Evolutionary conservation across 2,329 filamentous ascomycete genomes (phyloP), one percentile per base, ranked within the genome.

Genomic region (Pseudocercospora fuligena): DNA sequence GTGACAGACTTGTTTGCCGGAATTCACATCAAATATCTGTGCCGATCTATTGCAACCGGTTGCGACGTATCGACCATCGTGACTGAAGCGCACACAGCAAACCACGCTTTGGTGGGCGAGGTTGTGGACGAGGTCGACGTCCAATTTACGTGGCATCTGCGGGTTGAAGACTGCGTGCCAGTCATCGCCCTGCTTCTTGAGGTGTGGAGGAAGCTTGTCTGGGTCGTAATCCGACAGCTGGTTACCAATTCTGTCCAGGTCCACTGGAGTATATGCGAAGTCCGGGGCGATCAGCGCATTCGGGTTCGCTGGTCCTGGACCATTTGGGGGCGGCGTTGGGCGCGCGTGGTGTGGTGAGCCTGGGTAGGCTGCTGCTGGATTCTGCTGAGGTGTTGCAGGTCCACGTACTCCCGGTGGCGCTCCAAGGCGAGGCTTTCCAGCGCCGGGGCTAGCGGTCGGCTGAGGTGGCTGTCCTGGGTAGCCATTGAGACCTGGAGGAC

Each of bases 11-110:
- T 94, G 95, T 73, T 92, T 88, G 64, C 95, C 95, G 16, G 88
- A 91, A 74, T 88, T 86, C 49, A 98, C 94, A 72, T 99, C 95
- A 79, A 95, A 99, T 74, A 99, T 99, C 81, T 98, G 94, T n/a
- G 95, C 95, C n/a, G 93, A 97, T 70, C 94, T 87, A 81, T 99
- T 99, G 85, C 95, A 98, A 51, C 95, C 95, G 5, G 95, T 99
- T 7, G 95, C 95, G 63, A 99, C 92, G 73, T 92, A 97, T 77
- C 97, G 94, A 73, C 95, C 95, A 76, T 99, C 95, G 63, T 92
- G 88, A 78, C 94, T 98, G 84, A 99, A 99, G 66, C 95, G 88
- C 40, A 99, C 95, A 78, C 95, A 99, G 86, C 95, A 99, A 0
- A 99, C 95, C 3, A 99, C 95, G 74, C 94, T 98, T 77, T 97